These are phyloP conservation scores for Hydrangea macrophylla DNA, from an alignment of 148 eudicot genomes.

Conservation along the genomic window DNA sequence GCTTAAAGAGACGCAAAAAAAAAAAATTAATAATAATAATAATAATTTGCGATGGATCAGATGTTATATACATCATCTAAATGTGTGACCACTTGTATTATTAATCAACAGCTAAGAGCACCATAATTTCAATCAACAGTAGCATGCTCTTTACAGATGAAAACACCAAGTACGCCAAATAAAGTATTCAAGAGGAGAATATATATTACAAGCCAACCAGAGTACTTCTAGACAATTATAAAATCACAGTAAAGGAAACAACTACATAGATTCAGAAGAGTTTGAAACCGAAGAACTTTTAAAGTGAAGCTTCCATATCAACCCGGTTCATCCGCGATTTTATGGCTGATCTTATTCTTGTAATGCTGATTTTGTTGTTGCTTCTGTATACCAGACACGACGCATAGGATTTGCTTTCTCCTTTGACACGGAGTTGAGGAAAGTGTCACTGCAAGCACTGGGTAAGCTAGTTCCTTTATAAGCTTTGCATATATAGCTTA, in stretches of 20 bases:
- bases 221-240: background rate
- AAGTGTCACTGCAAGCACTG: slow-evolving; percentile 41
- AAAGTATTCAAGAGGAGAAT: too few species aligned
- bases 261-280: background rate
- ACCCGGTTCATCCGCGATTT: slow-evolving; percentile 25
- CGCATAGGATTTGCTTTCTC: slow-evolving; percentile 15
- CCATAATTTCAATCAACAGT: too few species aligned
- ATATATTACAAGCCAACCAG: background rate
- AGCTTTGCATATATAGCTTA: slow-evolving; percentile 66
- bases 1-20: too few species aligned
- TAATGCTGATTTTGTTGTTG: slow-evolving; percentile 17
- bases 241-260: background rate
- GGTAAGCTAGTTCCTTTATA: slow-evolving; percentile 54
- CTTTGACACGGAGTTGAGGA: slow-evolving; percentile 19
- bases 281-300: slow-evolving; percentile 27
- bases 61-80: too few species aligned
- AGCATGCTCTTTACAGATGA: too few species aligned
- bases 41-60: too few species aligned
- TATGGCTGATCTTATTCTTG: slow-evolving; percentile 19
- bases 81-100: too few species aligned
- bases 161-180: too few species aligned
- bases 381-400: slow-evolving; percentile 28
- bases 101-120: too few species aligned
- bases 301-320: slow-evolving; percentile 22
- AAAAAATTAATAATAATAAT: too few species aligned